Conservation (phyloP, 768 basidiomycete species). For the Mycena galopus region DNA sequence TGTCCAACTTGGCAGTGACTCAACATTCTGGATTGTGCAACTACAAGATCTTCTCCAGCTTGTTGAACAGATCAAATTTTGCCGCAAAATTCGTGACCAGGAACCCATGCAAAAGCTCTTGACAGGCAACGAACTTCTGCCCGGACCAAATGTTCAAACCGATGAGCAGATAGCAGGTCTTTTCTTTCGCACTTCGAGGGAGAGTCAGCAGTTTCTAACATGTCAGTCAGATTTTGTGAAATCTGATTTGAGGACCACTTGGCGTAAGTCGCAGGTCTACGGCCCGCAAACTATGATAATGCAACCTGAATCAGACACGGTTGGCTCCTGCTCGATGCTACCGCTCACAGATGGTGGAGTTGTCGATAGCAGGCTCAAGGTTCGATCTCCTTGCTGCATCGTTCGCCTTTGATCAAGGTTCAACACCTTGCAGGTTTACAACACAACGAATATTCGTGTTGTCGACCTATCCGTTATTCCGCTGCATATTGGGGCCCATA, state of each 20-base stretch:
- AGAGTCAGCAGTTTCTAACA: background rate
- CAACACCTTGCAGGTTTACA: slow-evolving; percentile 20
- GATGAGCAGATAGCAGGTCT: slow-evolving; percentile 53
- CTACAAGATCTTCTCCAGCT: slow-evolving; percentile 32
- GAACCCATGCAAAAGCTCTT: slow-evolving; percentile 37
- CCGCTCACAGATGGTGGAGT: slow-evolving; percentile 21
- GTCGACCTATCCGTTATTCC: slow-evolving; percentile 55
- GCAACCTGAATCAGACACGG: slow-evolving; percentile 5
- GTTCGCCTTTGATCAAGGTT: too few relatives aligned
- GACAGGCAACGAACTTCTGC: slow-evolving; percentile 28
- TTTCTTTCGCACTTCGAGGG: background rate
- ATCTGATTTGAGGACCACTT: slow-evolving; percentile 4
- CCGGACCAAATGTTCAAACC: slow-evolving; percentile 37
- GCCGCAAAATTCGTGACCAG: slow-evolving; percentile 28
- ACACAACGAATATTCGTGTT: slow-evolving; percentile 24
- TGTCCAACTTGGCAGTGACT: background rate
- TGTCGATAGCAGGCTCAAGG: slow-evolving; percentile 16
- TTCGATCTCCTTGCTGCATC: background rate
- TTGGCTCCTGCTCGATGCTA: slow-evolving; percentile 26
- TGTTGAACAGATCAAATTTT: slow-evolving; percentile 41
- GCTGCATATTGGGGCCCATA: slow-evolving; percentile 47
- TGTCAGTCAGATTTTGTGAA: slow-evolving; percentile 6
- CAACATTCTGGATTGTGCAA: background rate
- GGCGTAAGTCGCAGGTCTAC: slow-evolving; percentile 7
- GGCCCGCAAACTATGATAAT: background rate